Conservation (phyloP, 768 basidiomycete species). For the Collybia sp. region DNA sequence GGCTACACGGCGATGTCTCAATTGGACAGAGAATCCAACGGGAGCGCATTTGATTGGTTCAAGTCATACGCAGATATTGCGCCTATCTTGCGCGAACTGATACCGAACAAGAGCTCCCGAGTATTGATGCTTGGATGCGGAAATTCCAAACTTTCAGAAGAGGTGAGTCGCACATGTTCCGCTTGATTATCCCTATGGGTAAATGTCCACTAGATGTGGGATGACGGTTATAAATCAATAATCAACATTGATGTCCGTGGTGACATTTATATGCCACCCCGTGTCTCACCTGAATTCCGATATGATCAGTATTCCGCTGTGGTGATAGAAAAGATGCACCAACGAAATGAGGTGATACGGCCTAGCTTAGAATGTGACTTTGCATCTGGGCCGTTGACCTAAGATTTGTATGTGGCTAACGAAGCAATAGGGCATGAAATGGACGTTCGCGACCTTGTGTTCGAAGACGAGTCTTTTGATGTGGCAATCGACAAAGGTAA, state of each 20-base stretch:
- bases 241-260: conserved; percentile 68
- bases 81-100: conserved; percentile 49
- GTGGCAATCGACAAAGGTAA: conserved; percentile 82
- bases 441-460: conserved; percentile 70
- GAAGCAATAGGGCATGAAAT: conserved; percentile 66
- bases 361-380: conserved; percentile 72
- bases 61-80: conserved; percentile 77
- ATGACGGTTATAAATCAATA: conserved; percentile 79
- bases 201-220: conserved; percentile 61
- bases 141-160: conserved; percentile 76
- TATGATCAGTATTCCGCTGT: conserved; percentile 62
- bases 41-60: conserved; percentile 81
- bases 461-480: conserved; percentile 62
- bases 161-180: conserved; percentile 37
- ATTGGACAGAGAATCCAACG: conserved; percentile 46
- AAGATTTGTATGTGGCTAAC: background rate
- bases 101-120: conserved; percentile 54
- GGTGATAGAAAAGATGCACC: conserved; percentile 70
- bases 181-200: background rate
- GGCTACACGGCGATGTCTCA: conserved; percentile 3
- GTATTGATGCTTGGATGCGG: conserved; percentile 85
- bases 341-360: conserved; percentile 40
- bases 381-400: background rate
- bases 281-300: background rate
- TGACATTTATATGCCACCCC: background rate